These are phyloP conservation scores for Atalantia buxifolia DNA, from an alignment of 345 rosid genomes.

Conservation along the genomic window DNA sequence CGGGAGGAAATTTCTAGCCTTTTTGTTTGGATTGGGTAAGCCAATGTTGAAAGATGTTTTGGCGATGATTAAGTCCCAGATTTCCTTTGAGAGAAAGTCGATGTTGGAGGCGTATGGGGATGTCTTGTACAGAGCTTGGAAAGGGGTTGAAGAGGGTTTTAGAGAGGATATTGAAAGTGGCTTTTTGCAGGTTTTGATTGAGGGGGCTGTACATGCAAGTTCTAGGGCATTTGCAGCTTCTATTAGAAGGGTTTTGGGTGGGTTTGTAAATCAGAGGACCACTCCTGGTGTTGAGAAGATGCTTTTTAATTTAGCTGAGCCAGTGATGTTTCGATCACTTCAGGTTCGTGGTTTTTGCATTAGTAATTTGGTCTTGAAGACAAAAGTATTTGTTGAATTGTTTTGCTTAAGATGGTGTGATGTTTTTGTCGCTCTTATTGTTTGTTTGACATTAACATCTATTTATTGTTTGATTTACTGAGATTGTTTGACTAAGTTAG, in stretches of 20 bases:
- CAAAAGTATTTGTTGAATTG: not conserved
- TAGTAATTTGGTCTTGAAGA: not conserved
- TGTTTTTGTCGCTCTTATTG: not conserved
- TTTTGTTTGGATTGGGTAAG: slow-evolving; percentile 67
- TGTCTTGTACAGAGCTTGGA: slow-evolving; percentile 76
- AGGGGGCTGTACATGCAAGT: slow-evolving; percentile 66
- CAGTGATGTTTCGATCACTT: slow-evolving; percentile 79
- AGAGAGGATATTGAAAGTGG: slow-evolving; percentile 71
- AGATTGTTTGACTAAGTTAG: not conserved
- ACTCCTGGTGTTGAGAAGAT: slow-evolving; percentile 81
- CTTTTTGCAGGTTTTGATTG: slow-evolving; percentile 68
- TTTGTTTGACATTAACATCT: not conserved
- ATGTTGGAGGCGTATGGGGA: slow-evolving; percentile 86
- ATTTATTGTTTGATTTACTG: not conserved
- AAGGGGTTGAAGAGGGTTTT: slow-evolving; percentile 47
- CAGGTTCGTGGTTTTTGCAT: slow-evolving; percentile 46
- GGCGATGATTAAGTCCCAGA: slow-evolving; percentile 84
- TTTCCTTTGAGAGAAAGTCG: slow-evolving; percentile 80
- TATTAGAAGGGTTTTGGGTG: slow-evolving; percentile 76
- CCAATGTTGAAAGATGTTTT: slow-evolving; percentile 73
- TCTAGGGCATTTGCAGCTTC: slow-evolving; percentile 56
- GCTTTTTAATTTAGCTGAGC: slow-evolving; percentile 78
- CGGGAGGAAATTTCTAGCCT: slow-evolving; percentile 71
- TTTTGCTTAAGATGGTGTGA: not conserved
- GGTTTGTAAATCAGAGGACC: slow-evolving; percentile 66